A percentile compares a stretch with the other conserved stretches of the same genome.
These are phyloP conservation scores for Diaporthe velutina DNA, from an alignment of 2,329 filamentous ascomycete species.

Conservation along the genomic window DNA sequence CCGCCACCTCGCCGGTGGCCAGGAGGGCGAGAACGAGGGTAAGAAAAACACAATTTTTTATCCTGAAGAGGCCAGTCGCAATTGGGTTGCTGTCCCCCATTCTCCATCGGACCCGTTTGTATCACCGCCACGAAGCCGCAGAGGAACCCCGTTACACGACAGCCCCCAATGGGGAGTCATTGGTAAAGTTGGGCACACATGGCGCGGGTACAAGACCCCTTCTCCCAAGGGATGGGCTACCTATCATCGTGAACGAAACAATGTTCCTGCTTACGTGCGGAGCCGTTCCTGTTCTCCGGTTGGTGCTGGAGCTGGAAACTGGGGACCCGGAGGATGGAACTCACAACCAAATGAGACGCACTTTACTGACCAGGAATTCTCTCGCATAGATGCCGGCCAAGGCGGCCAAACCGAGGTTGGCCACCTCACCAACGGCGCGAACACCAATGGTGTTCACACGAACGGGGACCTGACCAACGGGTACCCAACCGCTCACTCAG, in stretches of 20 bases:
- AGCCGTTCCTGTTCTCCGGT: background rate
- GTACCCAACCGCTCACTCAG: background rate
- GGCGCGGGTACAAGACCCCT: background rate
- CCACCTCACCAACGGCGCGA: background rate
- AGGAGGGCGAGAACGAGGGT: background rate
- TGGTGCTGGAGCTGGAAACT: background rate
- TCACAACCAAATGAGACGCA: background rate
- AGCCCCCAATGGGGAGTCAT: background rate
- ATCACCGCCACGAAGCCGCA: background rate
- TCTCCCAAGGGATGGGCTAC: background rate
- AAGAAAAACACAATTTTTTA: background rate
- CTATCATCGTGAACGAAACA: background rate
- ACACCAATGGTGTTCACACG: background rate
- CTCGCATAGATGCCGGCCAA: background rate
- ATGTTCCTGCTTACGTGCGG: background rate
- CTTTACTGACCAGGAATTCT: background rate
- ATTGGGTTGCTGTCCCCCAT: background rate
- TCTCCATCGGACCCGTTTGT: background rate
- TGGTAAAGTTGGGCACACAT: background rate
- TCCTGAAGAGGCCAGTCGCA: background rate
- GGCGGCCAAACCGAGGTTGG: background rate
- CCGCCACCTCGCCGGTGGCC: conserved; percentile 1
- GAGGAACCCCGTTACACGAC: background rate
- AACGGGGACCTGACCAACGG: background rate
- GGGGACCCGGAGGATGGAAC: background rate